A percentile compares a stretch with the other conserved stretches of the same genome.
These are phyloP conservation scores for Allomyces arbusculus DNA, from an alignment of 192 early-diverging fungal species.

Conservation along the genomic window DNA sequence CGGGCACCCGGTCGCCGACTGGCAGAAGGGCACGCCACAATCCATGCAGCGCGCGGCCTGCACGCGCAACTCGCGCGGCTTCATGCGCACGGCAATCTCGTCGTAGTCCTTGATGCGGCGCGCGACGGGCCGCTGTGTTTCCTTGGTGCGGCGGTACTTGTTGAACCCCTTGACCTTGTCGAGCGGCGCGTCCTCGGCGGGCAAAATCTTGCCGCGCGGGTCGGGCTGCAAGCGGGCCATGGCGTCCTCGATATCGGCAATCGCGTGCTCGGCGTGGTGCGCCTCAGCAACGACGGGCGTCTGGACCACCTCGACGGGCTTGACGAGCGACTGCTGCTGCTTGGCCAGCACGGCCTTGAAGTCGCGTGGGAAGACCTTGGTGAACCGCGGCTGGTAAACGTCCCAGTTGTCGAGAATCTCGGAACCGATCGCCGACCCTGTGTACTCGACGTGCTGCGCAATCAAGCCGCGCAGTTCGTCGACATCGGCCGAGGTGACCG, in stretches of 20 bases:
- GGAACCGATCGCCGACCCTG: conserved; percentile 59
- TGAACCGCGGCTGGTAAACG: conserved; percentile 50
- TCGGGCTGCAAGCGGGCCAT: conserved; percentile 53
- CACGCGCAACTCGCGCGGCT: conserved; percentile 54
- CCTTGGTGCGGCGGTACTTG: conserved; percentile 74
- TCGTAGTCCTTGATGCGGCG: conserved; percentile 77
- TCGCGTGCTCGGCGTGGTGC: conserved; percentile 26
- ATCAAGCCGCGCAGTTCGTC: conserved; percentile 50
- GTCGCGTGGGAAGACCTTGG: conserved; percentile 87
- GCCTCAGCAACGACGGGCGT: conserved; percentile 14
- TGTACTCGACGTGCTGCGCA: conserved; percentile 58
- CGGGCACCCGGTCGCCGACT: conserved; percentile 82
- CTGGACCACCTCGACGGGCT: conserved; percentile 4
- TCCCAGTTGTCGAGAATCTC: conserved; percentile 48
- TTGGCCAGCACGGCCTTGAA: conserved; percentile 58
- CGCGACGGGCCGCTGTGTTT: conserved; percentile 64
- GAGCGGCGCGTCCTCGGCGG: conserved; percentile 28
- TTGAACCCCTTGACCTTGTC: conserved; percentile 93
- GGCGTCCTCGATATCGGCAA: conserved; percentile 80
- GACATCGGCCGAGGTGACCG: conserved; percentile 34
- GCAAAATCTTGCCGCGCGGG: no score
- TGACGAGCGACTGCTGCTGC: conserved; percentile 14
- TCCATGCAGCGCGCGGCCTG: conserved; percentile 97
- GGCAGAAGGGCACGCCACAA: conserved; percentile 96
- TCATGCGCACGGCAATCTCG: conserved; percentile 82